These are phyloP conservation scores for Beauveria medogensis DNA, from an alignment of 2,329 filamentous ascomycete species.

Conservation along the genomic window DNA sequence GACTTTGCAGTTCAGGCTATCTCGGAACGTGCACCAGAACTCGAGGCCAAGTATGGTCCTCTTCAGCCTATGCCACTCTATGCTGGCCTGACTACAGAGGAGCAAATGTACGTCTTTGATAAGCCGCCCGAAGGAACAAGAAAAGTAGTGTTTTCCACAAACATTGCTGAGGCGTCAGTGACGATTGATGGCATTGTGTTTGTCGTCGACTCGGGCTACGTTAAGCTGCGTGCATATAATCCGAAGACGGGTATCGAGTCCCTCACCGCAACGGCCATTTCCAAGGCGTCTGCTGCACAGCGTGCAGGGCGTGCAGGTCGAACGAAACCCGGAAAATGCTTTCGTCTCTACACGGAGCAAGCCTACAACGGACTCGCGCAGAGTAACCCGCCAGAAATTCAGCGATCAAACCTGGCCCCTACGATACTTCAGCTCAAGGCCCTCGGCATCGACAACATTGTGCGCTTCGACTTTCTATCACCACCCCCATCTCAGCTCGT, in stretches of 20 bases:
- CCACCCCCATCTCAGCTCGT: constrained; percentile 79
- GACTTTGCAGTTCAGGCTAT: constrained; percentile 74
- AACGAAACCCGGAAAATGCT: constrained; percentile 88
- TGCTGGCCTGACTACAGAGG: constrained; percentile 78
- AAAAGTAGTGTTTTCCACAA: constrained; percentile 89
- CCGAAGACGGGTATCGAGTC: constrained; percentile 81
- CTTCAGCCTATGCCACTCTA: constrained; percentile 62
- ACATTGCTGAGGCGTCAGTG: constrained; percentile 93
- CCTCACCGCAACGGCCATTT: constrained; percentile 71
- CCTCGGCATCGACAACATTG: constrained; percentile 87
- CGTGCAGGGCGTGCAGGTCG: constrained; percentile 83
- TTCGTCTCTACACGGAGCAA: constrained; percentile 78
- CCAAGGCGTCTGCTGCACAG: constrained; percentile 88
- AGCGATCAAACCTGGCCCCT: constrained; percentile 82
- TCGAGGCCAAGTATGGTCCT: constrained; percentile 31
- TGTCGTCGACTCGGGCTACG: constrained; percentile 84
- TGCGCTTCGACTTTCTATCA: constrained; percentile 82
- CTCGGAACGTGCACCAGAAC: constrained; percentile 58
- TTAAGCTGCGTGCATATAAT: constrained; percentile 82
- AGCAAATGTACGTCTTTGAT: constrained; percentile 94
- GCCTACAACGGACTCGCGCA: constrained; percentile 58
- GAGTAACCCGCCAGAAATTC: constrained; percentile 79
- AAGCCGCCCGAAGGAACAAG: constrained; percentile 70
- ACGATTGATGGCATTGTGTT: constrained; percentile 90
- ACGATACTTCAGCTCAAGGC: constrained; percentile 89